phyloP scores from a whole-genome alignment of 345 rosid genomes.

The Syzygium aromaticum region DNA sequence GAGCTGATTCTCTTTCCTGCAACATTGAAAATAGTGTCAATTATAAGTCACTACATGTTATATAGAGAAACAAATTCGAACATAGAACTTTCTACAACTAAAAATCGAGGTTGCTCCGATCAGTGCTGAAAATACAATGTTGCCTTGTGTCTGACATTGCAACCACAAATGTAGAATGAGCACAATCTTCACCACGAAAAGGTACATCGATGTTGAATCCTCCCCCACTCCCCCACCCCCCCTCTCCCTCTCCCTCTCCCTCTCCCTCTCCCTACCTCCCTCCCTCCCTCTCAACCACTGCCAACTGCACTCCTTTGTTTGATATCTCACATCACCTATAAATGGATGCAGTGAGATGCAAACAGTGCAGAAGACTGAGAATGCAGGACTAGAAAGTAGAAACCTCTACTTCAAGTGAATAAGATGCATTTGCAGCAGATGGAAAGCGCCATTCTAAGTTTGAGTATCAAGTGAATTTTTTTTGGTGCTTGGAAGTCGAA shows the following conservation, averaged over 20 bases:
- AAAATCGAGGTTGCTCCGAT: neutral
- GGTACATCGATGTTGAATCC: neutral
- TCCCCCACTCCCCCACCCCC: neutral
- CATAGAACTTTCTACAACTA: neutral
- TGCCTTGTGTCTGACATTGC: neutral
- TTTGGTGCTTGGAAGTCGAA: neutral
- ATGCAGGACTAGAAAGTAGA: neutral
- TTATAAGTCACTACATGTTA: neutral
- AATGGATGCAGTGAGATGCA: neutral
- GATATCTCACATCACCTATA: neutral
- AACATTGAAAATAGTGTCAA: neutral
- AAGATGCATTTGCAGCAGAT: neutral
- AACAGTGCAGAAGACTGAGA: neutral
- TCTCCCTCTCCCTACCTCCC: neutral
- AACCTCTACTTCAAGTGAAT: neutral
- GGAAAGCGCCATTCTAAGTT: neutral
- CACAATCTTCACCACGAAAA: neutral
- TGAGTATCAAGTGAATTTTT: neutral
- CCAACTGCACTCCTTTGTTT: neutral
- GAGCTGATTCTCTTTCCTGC: slow-evolving; percentile 92
- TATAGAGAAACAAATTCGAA: neutral
- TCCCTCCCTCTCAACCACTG: neutral
- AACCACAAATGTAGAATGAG: neutral
- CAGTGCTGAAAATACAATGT: neutral
- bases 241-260: neutral